Conservation (phyloP, 2,329 filamentous ascomycete species). For the Daldinia sp. region DNA sequence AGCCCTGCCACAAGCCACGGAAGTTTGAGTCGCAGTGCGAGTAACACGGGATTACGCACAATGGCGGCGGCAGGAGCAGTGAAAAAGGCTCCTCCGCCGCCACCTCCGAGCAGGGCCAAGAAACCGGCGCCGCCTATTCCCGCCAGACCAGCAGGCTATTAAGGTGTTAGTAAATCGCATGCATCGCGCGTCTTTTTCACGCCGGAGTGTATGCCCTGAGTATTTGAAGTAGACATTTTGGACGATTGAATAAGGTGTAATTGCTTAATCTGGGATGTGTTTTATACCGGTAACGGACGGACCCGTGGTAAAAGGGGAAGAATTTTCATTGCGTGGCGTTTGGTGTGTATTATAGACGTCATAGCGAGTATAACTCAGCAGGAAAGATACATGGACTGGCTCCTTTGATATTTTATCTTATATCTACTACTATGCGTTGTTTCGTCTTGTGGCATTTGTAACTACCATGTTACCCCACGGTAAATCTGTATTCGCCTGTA, state of each 20-base stretch:
- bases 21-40: constrained; percentile 63
- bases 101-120: constrained; percentile 62
- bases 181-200: too few species aligned
- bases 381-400: constrained; percentile 38
- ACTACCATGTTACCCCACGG: not conserved
- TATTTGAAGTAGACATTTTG: constrained; percentile 11
- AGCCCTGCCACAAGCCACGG: constrained; percentile 69
- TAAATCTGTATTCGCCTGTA: not conserved
- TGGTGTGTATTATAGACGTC: constrained; percentile 35
- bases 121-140: constrained; percentile 68
- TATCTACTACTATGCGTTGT: not conserved
- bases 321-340: constrained; percentile 35
- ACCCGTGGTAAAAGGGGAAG: constrained; percentile 1
- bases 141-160: constrained; percentile 51
- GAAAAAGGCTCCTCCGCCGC: constrained; percentile 60
- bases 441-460: not conserved
- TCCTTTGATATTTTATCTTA: constrained; percentile 28
- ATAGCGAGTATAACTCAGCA: constrained; percentile 1
- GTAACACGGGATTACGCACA: constrained; percentile 50
- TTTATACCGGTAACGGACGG: not conserved
- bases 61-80: constrained; percentile 32
- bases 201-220: not conserved
- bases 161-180: constrained; percentile 8
- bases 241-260: constrained; percentile 14
- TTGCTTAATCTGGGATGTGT: constrained; percentile 25